Percentiles rank a stretch among this genome's conserved stretches.
phyloP scores from a whole-genome alignment of 2,329 filamentous ascomycete genomes.

The Paecilomyces dactylethromorphus region DNA sequence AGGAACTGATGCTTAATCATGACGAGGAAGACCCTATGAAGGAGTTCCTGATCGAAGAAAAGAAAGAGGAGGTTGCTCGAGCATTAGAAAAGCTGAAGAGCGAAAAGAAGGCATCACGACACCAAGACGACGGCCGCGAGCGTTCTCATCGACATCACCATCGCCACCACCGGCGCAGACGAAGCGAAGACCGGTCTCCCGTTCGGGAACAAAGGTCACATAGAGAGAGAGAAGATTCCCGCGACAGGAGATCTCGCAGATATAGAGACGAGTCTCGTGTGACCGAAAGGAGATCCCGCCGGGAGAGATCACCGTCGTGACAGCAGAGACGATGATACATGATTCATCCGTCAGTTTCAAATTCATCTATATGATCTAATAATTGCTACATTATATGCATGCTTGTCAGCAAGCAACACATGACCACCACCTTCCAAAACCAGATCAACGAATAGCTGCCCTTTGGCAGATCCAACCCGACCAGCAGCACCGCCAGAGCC shows the following conservation, averaged over 20 bases:
- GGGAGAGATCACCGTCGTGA: constrained; percentile 13
- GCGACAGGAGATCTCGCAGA: constrained; percentile 18
- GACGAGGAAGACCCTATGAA: constrained; percentile 99
- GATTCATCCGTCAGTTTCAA: constrained; percentile 6
- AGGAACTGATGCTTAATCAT: constrained; percentile 66
- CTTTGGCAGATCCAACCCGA: background rate
- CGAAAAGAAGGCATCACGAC: constrained; percentile 35
- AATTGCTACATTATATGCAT: background rate
- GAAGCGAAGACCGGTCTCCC: constrained; percentile 22
- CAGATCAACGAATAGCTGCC: background rate
- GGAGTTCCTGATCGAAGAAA: constrained; percentile 78
- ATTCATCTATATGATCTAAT: background rate
- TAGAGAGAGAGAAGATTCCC: constrained; percentile 19
- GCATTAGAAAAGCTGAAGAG: constrained; percentile 55
- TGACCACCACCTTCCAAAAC: background rate
- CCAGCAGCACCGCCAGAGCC: background rate
- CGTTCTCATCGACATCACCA: constrained; percentile 38
- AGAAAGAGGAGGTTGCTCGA: constrained; percentile 77
- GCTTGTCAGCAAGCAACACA: background rate
- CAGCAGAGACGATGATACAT: constrained; percentile 25
- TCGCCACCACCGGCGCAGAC: constrained; percentile 38
- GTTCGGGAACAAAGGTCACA: constrained; percentile 24
- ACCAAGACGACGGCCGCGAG: constrained; percentile 30
- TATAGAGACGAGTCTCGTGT: constrained; percentile 22
- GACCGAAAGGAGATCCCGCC: constrained; percentile 14